Conservation (phyloP, 305 asterid genomes). For the Plantago lanceolata region DNA sequence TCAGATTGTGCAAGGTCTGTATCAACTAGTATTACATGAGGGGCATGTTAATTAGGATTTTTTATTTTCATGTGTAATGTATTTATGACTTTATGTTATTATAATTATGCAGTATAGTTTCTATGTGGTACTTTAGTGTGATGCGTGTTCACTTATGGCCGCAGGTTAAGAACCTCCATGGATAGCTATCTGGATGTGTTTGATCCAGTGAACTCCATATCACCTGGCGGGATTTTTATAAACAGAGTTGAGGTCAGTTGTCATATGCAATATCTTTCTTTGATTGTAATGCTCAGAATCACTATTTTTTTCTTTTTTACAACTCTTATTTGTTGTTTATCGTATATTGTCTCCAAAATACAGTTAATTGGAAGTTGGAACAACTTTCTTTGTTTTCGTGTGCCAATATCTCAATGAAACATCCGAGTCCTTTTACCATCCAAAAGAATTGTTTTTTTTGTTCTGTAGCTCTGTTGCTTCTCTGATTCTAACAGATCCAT, state of each 20-base stretch:
- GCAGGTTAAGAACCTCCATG: constrained; percentile 90
- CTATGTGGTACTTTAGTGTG: constrained; percentile 11
- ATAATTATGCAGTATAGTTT: too few relatives aligned
- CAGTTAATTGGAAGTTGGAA: not conserved
- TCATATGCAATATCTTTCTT: not conserved
- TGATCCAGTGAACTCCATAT: constrained; percentile 64
- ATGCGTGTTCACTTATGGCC: constrained; percentile 27
- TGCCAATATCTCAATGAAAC: not conserved
- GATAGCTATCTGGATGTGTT: constrained; percentile 68
- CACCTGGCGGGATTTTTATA: constrained; percentile 76
- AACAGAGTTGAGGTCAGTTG: constrained; percentile 69
- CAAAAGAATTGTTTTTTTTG: constrained; percentile 1
- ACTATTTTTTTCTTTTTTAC: not conserved
- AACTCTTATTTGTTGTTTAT: not conserved
- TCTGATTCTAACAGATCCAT: constrained; percentile 19
- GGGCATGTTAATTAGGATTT: too few relatives aligned
- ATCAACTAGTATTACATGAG: not conserved
- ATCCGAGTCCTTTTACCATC: not conserved
- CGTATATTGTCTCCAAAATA: constrained; percentile 1
- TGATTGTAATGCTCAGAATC: constrained; percentile 1
- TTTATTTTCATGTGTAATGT: too few relatives aligned
- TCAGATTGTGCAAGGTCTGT: constrained; percentile 76
- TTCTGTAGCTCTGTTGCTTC: constrained; percentile 15
- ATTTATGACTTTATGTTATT: too few relatives aligned
- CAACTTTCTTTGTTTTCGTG: not conserved